Evolutionary conservation across 306 rosid genomes (phyloP).

Genomic region (Citrullus amarus): DNA sequence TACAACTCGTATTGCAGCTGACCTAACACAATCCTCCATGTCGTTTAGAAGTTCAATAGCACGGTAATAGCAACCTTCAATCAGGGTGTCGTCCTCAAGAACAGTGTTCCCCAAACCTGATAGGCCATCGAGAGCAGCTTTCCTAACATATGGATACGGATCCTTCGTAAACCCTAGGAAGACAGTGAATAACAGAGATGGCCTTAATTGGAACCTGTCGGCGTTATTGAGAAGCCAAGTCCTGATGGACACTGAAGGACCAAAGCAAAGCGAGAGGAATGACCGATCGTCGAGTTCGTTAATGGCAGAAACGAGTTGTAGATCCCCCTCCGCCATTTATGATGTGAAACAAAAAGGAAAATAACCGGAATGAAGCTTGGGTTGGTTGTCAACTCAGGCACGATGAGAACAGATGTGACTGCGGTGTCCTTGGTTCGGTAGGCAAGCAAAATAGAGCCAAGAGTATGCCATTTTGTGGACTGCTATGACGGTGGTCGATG

Average conservation of each 20-base stretch:
- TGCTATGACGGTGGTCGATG: neutral
- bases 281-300: conserved; percentile 36
- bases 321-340: conserved; percentile 17
- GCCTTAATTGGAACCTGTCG: conserved; percentile 27
- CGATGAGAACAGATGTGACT: neutral
- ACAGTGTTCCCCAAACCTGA: conserved; percentile 31
- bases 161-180: conserved; percentile 73
- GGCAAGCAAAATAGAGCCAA: neutral
- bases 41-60: conserved; percentile 62
- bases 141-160: conserved; percentile 64
- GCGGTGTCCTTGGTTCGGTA: neutral
- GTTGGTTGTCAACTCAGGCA: neutral
- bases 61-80: conserved; percentile 49
- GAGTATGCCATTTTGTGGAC: neutral
- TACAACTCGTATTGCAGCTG: conserved; percentile 52
- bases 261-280: conserved; percentile 59
- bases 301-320: neutral
- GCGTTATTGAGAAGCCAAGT: conserved; percentile 59
- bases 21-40: conserved; percentile 46
- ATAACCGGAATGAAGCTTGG: conserved; percentile 5
- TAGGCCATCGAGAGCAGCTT: conserved; percentile 58
- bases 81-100: conserved; percentile 29
- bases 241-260: conserved; percentile 32
- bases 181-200: conserved; percentile 34
- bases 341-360: conserved; percentile 23